Conservation (phyloP, 2,329 filamentous ascomycete genomes). For the Cladosporium sp. region DNA sequence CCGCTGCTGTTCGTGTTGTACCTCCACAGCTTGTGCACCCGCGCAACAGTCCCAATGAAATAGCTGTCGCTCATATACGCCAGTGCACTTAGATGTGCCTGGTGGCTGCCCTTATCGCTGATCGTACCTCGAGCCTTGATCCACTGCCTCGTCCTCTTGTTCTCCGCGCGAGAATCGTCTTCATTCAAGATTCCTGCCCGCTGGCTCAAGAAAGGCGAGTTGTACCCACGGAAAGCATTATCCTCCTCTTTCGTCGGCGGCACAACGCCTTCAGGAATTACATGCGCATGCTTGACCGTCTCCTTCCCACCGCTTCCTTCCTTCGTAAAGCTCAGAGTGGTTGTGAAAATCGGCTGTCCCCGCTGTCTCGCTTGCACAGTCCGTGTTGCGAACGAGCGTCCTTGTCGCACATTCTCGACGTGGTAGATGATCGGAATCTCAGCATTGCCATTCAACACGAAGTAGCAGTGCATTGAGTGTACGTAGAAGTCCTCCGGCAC, state of each 20-base stretch:
- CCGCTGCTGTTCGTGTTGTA: conserved; percentile 46
- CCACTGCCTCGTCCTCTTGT: conserved; percentile 66
- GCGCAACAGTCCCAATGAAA: conserved; percentile 84
- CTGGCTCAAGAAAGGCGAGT: conserved; percentile 56
- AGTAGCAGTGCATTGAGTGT: conserved; percentile 99
- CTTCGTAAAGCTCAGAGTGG: conserved; percentile 82
- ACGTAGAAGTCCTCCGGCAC: conserved; percentile 75
- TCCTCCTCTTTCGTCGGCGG: conserved; percentile 35
- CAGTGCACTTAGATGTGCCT: conserved; percentile 79
- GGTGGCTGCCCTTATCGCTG: conserved; percentile 65
- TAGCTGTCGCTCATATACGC: conserved; percentile 91
- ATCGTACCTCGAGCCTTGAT: conserved; percentile 71
- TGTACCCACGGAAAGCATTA: conserved; percentile 30
- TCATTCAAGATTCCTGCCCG: conserved; percentile 55
- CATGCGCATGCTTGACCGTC: conserved; percentile 61
- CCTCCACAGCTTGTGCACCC: conserved; percentile 76
- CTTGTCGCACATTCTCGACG: conserved; percentile 88
- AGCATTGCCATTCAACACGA: conserved; percentile 82
- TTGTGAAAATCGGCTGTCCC: conserved; percentile 89
- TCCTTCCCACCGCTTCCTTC: conserved; percentile 56
- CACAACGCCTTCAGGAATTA: conserved; percentile 42
- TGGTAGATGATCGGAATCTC: conserved; percentile 88
- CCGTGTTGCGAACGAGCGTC: conserved; percentile 81
- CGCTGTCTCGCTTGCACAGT: conserved; percentile 94
- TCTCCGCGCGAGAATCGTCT: conserved; percentile 51